Evolutionary conservation across 768 basidiomycete species (phyloP).

Genomic region (Auricularia cornea): DNA sequence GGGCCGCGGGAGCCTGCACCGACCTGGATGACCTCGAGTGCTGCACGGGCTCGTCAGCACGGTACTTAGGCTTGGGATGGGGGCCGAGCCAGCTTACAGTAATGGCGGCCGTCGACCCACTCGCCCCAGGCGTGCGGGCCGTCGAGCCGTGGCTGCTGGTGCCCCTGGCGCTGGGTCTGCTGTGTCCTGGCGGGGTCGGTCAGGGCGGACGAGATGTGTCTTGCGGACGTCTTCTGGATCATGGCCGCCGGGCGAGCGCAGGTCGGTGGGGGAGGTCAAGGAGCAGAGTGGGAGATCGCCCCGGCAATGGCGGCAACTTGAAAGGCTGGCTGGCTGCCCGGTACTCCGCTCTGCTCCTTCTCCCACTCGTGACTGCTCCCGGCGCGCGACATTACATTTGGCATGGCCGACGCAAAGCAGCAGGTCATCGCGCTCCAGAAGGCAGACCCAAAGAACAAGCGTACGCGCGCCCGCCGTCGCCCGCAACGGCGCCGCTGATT

Average conservation of each 20-base stretch:
- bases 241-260: slow-evolving; percentile 26
- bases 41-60: background rate
- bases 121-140: slow-evolving; percentile 60
- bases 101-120: slow-evolving; percentile 55
- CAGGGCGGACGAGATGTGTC: background rate
- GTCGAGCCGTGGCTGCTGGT: slow-evolving; percentile 16
- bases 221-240: slow-evolving; percentile 49
- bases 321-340: background rate
- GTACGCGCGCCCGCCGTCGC: slow-evolving; percentile 15
- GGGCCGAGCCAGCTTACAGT: background rate
- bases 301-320: background rate
- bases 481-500: background rate
- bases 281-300: background rate
- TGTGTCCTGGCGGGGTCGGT: background rate
- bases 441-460: slow-evolving; percentile 64
- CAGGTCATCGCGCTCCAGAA: slow-evolving; percentile 53
- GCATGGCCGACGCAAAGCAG: slow-evolving; percentile 56
- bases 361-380: slow-evolving; percentile 13
- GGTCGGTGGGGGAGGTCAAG: background rate
- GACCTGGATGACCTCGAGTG: slow-evolving; percentile 1
- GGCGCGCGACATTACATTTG: slow-evolving; percentile 2
- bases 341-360: slow-evolving; percentile 5
- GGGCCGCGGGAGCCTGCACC: background rate
- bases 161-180: background rate
- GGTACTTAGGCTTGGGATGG: background rate